Evolutionary conservation across 768 basidiomycete species (phyloP).

Genomic region (Suillus decipiens): DNA sequence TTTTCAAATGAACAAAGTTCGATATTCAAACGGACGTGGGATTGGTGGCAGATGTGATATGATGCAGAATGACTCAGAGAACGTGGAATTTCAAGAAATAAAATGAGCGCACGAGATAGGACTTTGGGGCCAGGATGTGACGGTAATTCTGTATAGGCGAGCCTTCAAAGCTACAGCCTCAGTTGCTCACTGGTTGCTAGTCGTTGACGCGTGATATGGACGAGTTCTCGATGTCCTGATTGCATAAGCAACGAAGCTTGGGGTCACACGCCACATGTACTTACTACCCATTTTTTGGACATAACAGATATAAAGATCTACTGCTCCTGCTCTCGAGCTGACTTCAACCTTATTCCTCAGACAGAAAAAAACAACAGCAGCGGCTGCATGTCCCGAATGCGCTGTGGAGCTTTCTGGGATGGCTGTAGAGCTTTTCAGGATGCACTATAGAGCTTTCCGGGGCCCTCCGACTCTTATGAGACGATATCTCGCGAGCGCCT

Average conservation of each 20-base stretch:
- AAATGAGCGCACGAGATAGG: neutral
- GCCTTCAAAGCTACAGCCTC: neutral
- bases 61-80: neutral
- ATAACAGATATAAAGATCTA: too few relatives aligned
- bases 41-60: neutral
- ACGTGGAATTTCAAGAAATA: neutral
- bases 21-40: conserved; percentile 2
- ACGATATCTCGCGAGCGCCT: neutral
- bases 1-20: conserved; percentile 4
- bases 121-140: neutral
- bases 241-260: neutral
- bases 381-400: neutral
- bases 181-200: neutral
- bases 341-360: neutral
- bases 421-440: too few relatives aligned
- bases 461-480: neutral
- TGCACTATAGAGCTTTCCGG: neutral
- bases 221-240: neutral
- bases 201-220: neutral
- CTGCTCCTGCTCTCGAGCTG: neutral
- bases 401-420: neutral
- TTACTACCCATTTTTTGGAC: too few relatives aligned
- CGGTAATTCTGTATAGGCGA: neutral
- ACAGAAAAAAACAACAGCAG: neutral
- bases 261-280: too few relatives aligned